Base-by-base conservation (phyloP, 345 rosid species). In the Diplotaxis tenuifolia region DNA sequence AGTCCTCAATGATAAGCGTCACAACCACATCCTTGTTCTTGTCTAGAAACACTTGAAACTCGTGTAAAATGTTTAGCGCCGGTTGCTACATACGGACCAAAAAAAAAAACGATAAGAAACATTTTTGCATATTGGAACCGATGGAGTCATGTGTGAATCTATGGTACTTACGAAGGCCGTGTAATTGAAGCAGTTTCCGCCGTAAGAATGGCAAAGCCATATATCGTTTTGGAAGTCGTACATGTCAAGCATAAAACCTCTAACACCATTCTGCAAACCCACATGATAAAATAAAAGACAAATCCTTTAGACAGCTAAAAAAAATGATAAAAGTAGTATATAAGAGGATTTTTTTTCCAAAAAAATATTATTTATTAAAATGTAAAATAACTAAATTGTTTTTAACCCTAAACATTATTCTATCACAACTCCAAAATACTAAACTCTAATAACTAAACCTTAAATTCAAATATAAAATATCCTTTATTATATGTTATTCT, bases 241-340 rank as follows among this genome's bases (percentile, higher is more conserved):
- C 90, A 89, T 81, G 65, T 94, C 98, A 16, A 91, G 89, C 98
- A 89, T 91, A 55, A 93, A 83, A 36, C 97, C 97, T 79, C 98
- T 84, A 28, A 89, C 86, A 45, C 98, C 98, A 81, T 93, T 91
- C 96, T 93, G 84, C 52, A 57, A 21, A 57, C 31, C 5, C 18
- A 28, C 10, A 60, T 52, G 31, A 42, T n/a, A 42, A n/a, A 42
- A 1, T 42, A n/a, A 42, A 42, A 14, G 50, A 3, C 38, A 9
- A 32, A 32, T 32, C 38, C 38, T 32, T 32, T 32, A 32, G 38
- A 8, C 9, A 9, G 32, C 38, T 7, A 2, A 32, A 9, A 32
- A 32, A 32, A 8, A 32, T 32, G 28, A 25, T 5, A 25, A 25
- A 25, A 25, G 4, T 25, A 25, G 28, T 5, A 25, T 25, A 1